Percentiles rank a stretch among this genome's conserved stretches.
Conservation (phyloP, 805 yeast species). For the Myxozyma monticola region DNA sequence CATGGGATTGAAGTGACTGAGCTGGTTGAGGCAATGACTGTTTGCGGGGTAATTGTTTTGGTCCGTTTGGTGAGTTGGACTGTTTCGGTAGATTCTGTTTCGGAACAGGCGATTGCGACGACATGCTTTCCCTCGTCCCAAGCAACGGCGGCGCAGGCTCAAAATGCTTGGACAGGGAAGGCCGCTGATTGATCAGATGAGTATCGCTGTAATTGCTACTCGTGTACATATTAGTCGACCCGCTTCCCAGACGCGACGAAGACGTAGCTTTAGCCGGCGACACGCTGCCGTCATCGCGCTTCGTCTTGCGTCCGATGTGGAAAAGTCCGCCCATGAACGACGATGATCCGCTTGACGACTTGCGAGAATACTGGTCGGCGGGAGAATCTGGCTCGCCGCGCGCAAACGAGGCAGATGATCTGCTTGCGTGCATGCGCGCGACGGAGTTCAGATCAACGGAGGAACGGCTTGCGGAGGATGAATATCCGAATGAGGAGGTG, state of each 20-base stretch:
- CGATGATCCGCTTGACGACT: constrained; percentile 1
- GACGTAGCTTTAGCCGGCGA: constrained; percentile 12
- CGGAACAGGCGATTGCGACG: background rate
- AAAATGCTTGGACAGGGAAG: background rate
- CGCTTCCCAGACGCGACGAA: constrained; percentile 1
- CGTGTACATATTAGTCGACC: constrained; percentile 4
- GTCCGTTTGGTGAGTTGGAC: background rate
- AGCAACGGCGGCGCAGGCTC: constrained; percentile 1
- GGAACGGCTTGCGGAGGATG: constrained; percentile 4
- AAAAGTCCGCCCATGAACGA: constrained; percentile 26
- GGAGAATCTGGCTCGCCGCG: background rate
- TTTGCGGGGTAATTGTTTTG: background rate
- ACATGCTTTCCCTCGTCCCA: background rate
- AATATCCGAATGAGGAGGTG: background rate
- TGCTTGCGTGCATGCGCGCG: background rate
- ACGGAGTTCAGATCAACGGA: constrained; percentile 4
- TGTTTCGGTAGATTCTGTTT: background rate
- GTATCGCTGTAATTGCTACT: constrained; percentile 21
- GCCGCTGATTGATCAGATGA: constrained; percentile 9
- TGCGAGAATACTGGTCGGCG: constrained; percentile 1
- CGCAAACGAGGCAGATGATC: background rate
- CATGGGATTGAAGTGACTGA: background rate
- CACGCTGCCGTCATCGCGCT: constrained; percentile 22
- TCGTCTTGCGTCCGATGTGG: constrained; percentile 25
- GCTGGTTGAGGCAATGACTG: background rate